A percentile compares a stretch with the other conserved stretches of the same genome.
These are phyloP conservation scores for Shiraia sp. DNA, from an alignment of 2,329 filamentous ascomycete genomes.

Conservation along the genomic window DNA sequence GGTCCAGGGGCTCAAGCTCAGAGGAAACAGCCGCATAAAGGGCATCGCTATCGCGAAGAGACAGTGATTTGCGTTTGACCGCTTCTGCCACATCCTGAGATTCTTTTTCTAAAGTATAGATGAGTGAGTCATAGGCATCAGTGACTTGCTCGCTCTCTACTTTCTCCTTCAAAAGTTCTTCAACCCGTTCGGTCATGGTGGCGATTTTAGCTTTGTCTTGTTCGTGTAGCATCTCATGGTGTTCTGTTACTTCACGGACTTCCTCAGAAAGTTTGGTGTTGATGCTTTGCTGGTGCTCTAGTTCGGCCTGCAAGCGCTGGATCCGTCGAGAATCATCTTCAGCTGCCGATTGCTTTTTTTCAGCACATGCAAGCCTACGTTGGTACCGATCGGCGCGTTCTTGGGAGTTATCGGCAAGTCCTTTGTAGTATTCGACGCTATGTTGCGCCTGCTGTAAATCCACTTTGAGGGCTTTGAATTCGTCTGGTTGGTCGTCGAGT, in stretches of 20 bases:
- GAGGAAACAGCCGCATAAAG: conserved; percentile 11
- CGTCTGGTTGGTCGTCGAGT: conserved; percentile 15
- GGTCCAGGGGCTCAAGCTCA: conserved; percentile 14
- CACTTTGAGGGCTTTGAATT: conserved; percentile 16
- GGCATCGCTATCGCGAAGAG: conserved; percentile 4
- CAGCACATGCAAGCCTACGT: conserved; percentile 6
- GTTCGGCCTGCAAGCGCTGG: conserved; percentile 11
- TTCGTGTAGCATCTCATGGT: conserved; percentile 6
- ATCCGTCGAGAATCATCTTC: conserved; percentile 7
- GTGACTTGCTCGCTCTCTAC: conserved; percentile 12
- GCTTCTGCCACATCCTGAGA: background rate
- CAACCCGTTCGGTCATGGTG: background rate
- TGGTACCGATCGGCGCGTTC: conserved; percentile 18
- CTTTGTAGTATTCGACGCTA: conserved; percentile 14
- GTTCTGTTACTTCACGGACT: conserved; percentile 9
- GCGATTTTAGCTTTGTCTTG: background rate
- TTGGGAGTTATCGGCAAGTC: conserved; percentile 6
- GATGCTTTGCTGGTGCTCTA: conserved; percentile 6
- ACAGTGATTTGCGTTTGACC: conserved; percentile 1
- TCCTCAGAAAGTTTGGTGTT: conserved; percentile 15
- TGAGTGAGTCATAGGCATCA: conserved; percentile 7
- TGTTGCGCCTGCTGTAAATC: conserved; percentile 20
- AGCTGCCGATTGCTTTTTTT: conserved; percentile 4
- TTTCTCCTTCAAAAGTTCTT: conserved; percentile 4
- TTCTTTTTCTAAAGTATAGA: conserved; percentile 11